These are phyloP conservation scores for Entamoeba moshkovskii DNA, from an alignment of 208 protist genomes.

Conservation along the genomic window DNA sequence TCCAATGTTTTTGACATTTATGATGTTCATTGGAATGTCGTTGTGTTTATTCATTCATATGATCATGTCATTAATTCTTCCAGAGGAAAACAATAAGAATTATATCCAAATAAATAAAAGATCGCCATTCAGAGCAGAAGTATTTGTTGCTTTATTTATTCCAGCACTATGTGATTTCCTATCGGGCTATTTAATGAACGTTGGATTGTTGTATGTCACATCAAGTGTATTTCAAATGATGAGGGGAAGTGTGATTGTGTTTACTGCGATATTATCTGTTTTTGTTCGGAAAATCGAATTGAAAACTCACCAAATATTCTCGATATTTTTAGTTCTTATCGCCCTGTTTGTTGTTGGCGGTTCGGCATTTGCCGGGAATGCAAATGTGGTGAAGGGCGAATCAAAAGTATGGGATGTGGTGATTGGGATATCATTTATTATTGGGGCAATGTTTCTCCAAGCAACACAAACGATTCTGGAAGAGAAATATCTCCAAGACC, in stretches of 20 bases:
- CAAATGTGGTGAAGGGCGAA: not conserved
- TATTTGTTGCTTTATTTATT: not conserved
- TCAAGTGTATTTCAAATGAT: slow-evolving; percentile 71
- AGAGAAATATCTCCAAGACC: slow-evolving; percentile 54
- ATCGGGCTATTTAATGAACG: slow-evolving; percentile 59
- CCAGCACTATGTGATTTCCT: slow-evolving; percentile 50
- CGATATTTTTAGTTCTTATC: slow-evolving; percentile 49
- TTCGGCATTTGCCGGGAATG: slow-evolving; percentile 38
- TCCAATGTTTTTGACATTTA: not conserved
- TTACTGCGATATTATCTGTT: slow-evolving; percentile 59
- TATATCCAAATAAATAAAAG: not conserved
- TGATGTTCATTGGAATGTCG: not conserved
- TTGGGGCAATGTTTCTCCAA: slow-evolving; percentile 60
- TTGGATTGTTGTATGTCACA: slow-evolving; percentile 61
- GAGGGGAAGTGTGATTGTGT: slow-evolving; percentile 65
- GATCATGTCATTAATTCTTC: not conserved
- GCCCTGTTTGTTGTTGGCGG: slow-evolving; percentile 53
- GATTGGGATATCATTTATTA: slow-evolving; percentile 60
- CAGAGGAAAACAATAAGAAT: not conserved
- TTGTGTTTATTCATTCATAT: not conserved
- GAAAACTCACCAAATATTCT: slow-evolving; percentile 43
- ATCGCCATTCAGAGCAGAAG: not conserved
- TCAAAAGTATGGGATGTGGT: not conserved
- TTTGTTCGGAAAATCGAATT: slow-evolving; percentile 51
- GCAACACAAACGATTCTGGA: slow-evolving; percentile 66